Evolutionary conservation across 306 rosid genomes (phyloP).

Genomic region (Lablab purpureus): DNA sequence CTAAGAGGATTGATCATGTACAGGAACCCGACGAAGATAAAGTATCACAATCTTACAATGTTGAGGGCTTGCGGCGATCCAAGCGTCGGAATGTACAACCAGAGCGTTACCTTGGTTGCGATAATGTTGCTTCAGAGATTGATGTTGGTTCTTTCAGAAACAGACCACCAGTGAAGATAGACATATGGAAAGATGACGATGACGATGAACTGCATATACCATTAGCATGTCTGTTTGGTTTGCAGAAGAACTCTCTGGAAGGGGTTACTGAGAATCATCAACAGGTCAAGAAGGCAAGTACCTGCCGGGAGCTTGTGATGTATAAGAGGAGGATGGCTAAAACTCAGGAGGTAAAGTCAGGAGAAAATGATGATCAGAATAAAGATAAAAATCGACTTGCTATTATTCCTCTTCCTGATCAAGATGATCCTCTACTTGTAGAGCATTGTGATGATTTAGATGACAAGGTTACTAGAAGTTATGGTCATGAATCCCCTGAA

Average conservation of each 20-base stretch:
- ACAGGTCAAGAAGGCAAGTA: conserved; percentile 33
- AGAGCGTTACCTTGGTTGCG: conserved; percentile 82
- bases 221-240: conserved; percentile 58
- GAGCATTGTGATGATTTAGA: conserved; percentile 42
- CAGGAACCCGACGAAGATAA: conserved; percentile 45
- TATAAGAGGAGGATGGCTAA: conserved; percentile 46
- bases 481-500: conserved; percentile 47
- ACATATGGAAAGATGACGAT: conserved; percentile 49
- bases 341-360: conserved; percentile 43
- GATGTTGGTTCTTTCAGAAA: conserved; percentile 68
- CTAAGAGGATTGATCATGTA: conserved; percentile 33
- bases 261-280: conserved; percentile 21
- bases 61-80: conserved; percentile 76
- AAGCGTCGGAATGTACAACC: conserved; percentile 86
- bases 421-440: conserved; percentile 49
- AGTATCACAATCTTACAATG: conserved; percentile 47
- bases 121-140: conserved; percentile 48
- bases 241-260: conserved; percentile 36
- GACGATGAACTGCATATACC: conserved; percentile 79
- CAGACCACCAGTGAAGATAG: conserved; percentile 60
- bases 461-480: conserved; percentile 44
- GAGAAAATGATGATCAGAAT: conserved; percentile 36
- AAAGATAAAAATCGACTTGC: conserved; percentile 57
- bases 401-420: conserved; percentile 59
- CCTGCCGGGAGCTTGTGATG: conserved; percentile 41